phyloP scores from a whole-genome alignment of 352 stramenopile genomes.

The Stramenopiles sp. region DNA sequence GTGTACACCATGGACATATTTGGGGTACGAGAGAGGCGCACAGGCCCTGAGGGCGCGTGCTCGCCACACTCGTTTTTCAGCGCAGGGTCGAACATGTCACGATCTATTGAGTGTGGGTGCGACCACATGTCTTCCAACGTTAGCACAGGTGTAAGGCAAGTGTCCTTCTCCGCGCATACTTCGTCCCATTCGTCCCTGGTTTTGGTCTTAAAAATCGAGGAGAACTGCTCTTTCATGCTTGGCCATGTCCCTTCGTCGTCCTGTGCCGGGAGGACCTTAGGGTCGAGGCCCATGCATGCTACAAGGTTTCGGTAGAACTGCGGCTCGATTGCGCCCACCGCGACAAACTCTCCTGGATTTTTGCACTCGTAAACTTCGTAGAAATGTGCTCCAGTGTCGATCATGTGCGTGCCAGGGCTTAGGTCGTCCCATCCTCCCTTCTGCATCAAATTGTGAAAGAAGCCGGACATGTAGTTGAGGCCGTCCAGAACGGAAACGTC shows the following conservation, averaged over 20 bases:
- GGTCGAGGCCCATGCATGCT: conserved; percentile 30
- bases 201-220: conserved; percentile 29
- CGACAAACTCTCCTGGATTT: conserved; percentile 55
- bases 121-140: conserved; percentile 50
- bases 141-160: conserved; percentile 40
- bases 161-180: conserved; percentile 26
- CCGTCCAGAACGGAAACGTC: conserved; percentile 24
- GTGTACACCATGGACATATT: conserved; percentile 35
- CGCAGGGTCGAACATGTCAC: conserved; percentile 47
- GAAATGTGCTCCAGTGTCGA: neutral
- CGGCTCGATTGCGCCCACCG: conserved; percentile 43
- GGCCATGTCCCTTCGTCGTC: conserved; percentile 40
- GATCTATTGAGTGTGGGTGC: conserved; percentile 44
- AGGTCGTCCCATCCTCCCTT: neutral
- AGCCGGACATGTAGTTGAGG: conserved; percentile 14
- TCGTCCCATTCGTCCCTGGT: conserved; percentile 40
- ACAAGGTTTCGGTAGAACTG: conserved; percentile 31
- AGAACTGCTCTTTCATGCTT: conserved; percentile 35
- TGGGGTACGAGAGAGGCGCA: conserved; percentile 56
- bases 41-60: conserved; percentile 37
- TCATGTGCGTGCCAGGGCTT: neutral
- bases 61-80: conserved; percentile 26
- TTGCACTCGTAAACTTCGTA: conserved; percentile 52
- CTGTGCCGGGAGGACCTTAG: conserved; percentile 40
- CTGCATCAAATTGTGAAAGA: neutral